Conservation (phyloP, 305 asterid genomes). For the Fraxinus angustifolia region DNA sequence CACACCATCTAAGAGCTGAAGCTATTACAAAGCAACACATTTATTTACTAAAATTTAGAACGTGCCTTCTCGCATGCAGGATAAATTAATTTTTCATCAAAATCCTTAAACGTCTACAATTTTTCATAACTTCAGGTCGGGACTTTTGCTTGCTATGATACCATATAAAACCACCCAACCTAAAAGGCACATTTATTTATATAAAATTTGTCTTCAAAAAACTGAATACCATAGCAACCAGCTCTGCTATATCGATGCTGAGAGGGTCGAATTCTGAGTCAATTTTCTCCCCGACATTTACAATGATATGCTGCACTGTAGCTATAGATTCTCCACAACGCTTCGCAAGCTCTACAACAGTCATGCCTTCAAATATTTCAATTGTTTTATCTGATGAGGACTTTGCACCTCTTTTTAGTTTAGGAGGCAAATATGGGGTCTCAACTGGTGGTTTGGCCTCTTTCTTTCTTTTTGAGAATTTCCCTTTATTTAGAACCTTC, state of each 20-base stretch:
- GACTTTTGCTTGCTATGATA: background rate
- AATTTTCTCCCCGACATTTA: slow-evolving; percentile 84
- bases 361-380: slow-evolving; percentile 92
- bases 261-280: slow-evolving; percentile 79
- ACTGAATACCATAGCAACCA: slow-evolving; percentile 81
- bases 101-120: background rate
- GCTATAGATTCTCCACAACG: slow-evolving; percentile 71
- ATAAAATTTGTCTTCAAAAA: background rate
- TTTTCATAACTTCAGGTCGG: background rate
- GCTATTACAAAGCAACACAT: background rate
- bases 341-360: slow-evolving; percentile 72
- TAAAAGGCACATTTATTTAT: background rate
- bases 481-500: slow-evolving; percentile 57
- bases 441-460: slow-evolving; percentile 57
- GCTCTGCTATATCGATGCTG: slow-evolving; percentile 85
- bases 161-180: background rate
- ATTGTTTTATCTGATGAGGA: slow-evolving; percentile 60
- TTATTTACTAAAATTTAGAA: background rate
- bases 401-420: slow-evolving; percentile 45
- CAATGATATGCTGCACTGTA: slow-evolving; percentile 65
- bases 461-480: slow-evolving; percentile 69
- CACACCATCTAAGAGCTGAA: background rate
- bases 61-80: background rate
- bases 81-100: background rate
- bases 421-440: slow-evolving; percentile 78